Conservation (phyloP, 1,284 basidiomycete species). For the Sphagnurus paluster region DNA sequence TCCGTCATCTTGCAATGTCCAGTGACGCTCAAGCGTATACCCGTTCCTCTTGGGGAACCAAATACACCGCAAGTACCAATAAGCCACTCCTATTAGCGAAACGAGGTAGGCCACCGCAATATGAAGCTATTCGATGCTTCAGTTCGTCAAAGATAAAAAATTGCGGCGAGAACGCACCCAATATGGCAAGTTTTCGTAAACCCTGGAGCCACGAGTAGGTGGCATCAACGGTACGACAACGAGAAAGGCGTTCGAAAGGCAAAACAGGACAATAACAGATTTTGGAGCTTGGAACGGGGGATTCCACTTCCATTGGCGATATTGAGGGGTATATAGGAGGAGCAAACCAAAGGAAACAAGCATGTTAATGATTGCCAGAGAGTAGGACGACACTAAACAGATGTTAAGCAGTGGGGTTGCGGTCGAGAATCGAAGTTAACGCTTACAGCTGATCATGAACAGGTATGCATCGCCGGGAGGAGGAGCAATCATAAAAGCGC, state of each 20-base stretch:
- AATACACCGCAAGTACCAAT: conserved; percentile 59
- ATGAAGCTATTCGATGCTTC: conserved; percentile 30
- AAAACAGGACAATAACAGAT: conserved; percentile 50
- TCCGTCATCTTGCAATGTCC: conserved; percentile 22
- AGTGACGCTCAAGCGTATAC: conserved; percentile 50
- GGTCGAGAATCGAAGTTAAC: no score
- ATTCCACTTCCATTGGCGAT: conserved; percentile 50
- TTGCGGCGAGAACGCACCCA: conserved; percentile 45
- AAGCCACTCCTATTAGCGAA: conserved; percentile 51
- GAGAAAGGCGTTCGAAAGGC: conserved; percentile 65
- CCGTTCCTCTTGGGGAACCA: conserved; percentile 54
- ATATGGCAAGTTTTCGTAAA: conserved; percentile 63
- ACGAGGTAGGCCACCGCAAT: conserved; percentile 49
- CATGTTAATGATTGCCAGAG: conserved; percentile 37
- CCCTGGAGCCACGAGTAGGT: conserved; percentile 46
- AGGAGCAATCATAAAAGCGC: conserved; percentile 45
- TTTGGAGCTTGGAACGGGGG: conserved; percentile 63
- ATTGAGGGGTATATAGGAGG: conserved; percentile 51
- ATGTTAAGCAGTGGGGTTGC: neutral
- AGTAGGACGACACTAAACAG: conserved; percentile 16
- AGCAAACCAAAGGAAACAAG: conserved; percentile 62
- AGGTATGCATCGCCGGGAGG: conserved; percentile 70
- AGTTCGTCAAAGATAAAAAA: neutral
- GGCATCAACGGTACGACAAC: conserved; percentile 60
- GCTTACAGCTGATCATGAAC: conserved; percentile 63